A percentile compares a stretch with the other conserved stretches of the same genome.
These are phyloP conservation scores for Colletotrichum caudatum DNA, from an alignment of 2,329 filamentous ascomycete species.

Conservation along the genomic window DNA sequence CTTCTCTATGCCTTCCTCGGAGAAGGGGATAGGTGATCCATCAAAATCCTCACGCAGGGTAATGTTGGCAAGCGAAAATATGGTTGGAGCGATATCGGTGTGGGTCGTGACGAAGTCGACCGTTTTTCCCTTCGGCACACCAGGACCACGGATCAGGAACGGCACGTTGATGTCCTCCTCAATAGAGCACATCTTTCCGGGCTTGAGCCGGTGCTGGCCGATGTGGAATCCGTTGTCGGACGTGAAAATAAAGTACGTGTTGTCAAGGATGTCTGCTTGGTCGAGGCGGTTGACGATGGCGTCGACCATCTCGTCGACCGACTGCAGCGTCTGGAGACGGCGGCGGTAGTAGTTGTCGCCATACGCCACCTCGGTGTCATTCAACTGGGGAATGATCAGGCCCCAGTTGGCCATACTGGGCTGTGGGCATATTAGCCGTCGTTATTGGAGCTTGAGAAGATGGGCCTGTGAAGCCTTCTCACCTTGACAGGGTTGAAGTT, in stretches of 20 bases:
- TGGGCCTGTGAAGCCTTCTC: constrained; percentile 40
- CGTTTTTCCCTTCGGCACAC: constrained; percentile 55
- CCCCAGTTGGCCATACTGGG: constrained; percentile 62
- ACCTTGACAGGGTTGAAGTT: constrained; percentile 76
- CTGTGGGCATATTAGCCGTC: constrained; percentile 35
- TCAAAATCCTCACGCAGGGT: constrained; percentile 65
- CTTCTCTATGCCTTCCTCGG: constrained; percentile 41
- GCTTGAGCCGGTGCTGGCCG: constrained; percentile 68
- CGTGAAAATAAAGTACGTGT: constrained; percentile 71
- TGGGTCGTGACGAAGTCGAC: constrained; percentile 68
- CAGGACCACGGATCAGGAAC: constrained; percentile 67
- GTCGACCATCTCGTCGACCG: constrained; percentile 67
- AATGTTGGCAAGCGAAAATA: constrained; percentile 61
- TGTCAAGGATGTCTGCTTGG: constrained; percentile 69
- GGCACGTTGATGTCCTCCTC: constrained; percentile 72
- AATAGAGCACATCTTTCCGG: constrained; percentile 69
- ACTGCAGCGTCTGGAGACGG: constrained; percentile 64
- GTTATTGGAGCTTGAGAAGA: neutral
- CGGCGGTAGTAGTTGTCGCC: constrained; percentile 65
- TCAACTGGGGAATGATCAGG: constrained; percentile 55
- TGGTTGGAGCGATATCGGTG: constrained; percentile 72
- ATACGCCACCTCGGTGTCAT: constrained; percentile 56
- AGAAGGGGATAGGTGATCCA: constrained; percentile 64
- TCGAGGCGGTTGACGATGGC: constrained; percentile 57
- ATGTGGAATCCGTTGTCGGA: constrained; percentile 73